Evolutionary conservation across 768 basidiomycete genomes (phyloP).

Genomic region (Leucocoprinus birnbaumii): DNA sequence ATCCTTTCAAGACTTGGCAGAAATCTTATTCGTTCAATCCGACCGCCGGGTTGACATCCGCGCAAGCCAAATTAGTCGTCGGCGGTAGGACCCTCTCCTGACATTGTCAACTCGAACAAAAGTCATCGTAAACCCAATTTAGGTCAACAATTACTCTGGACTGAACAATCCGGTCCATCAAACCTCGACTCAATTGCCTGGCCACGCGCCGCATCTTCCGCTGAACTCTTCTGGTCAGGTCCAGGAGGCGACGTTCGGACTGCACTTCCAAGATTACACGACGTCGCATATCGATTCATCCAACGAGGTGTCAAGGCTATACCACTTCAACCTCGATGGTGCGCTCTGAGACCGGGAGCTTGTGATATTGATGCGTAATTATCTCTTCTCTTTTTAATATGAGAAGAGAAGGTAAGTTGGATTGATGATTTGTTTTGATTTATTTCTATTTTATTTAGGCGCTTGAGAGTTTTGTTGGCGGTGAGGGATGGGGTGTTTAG

Average conservation of each 20-base stretch:
- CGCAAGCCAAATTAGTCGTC: slow-evolving; percentile 55
- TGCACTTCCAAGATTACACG: slow-evolving; percentile 69
- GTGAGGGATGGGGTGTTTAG: not conserved
- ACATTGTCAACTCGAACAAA: no score
- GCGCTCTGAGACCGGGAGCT: slow-evolving; percentile 57
- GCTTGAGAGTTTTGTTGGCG: not conserved
- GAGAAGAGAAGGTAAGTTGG: not conserved
- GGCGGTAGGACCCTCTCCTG: slow-evolving; percentile 42
- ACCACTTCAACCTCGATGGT: slow-evolving; percentile 70
- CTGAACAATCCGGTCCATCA: slow-evolving; percentile 64
- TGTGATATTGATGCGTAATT: slow-evolving; percentile 47
- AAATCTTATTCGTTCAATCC: slow-evolving; percentile 76
- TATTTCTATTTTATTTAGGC: not conserved
- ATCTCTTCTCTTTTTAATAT: not conserved
- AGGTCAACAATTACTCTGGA: slow-evolving; percentile 69
- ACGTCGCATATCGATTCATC: slow-evolving; percentile 56
- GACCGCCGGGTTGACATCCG: slow-evolving; percentile 46
- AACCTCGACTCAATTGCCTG: slow-evolving; percentile 69
- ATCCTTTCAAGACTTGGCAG: slow-evolving; percentile 82
- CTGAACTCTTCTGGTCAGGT: slow-evolving; percentile 77
- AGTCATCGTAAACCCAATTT: slow-evolving; percentile 16
- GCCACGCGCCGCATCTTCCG: slow-evolving; percentile 72
- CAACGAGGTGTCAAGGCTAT: slow-evolving; percentile 60
- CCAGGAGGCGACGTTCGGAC: slow-evolving; percentile 37
- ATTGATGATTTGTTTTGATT: not conserved